Evolutionary conservation across 148 eudicot genomes (phyloP), one percentile per base, ranked within the genome.

Genomic region (Rhododendron henanense): DNA sequence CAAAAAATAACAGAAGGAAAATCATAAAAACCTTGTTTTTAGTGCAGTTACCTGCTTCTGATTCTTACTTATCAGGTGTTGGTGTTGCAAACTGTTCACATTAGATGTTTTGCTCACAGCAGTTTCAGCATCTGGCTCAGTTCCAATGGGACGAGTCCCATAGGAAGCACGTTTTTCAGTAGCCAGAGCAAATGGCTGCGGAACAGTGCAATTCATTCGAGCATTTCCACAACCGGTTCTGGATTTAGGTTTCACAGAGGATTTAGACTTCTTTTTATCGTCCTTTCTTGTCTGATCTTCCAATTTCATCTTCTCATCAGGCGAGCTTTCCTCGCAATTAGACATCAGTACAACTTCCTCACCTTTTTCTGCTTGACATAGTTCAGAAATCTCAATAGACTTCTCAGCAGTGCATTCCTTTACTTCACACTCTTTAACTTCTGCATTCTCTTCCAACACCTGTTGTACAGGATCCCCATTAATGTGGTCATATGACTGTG

Each of bases 121-220:
- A 91, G 89, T 83, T 31, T 44, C 71, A 85, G 67, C 80, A 82
- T 88, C 91, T 18, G 84, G 67, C 78, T 93, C 94, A 81, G 65
- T 69, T 76, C 91, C 94, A 85, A 79, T 69, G 87, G 93, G 90
- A 23, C 94, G 98, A 89, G 85, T 79, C 74, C 86, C 94, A 84
- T 31, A 78, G 25, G 90, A 90, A 63, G 97, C 97, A 53, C 98
- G 95, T 87, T 90, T 94, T 88, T 94, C 98, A 85, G 98, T 96
- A 84, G 98, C 96, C 89, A 96, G 89, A 89, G 96, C 90, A 94
- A 96, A 94, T 80, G 97, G 98, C 81, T 91, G 96, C 0, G 98
- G 97, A 87, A 94, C 89, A 76, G 98, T 96, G 92, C 92, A 91
- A 75, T 91, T 91, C n/a, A 84, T 84, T 79, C 92, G 92, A 48